Evolutionary conservation across 2,329 filamentous ascomycete species (phyloP).

Genomic region (Coniochaeta sp.): DNA sequence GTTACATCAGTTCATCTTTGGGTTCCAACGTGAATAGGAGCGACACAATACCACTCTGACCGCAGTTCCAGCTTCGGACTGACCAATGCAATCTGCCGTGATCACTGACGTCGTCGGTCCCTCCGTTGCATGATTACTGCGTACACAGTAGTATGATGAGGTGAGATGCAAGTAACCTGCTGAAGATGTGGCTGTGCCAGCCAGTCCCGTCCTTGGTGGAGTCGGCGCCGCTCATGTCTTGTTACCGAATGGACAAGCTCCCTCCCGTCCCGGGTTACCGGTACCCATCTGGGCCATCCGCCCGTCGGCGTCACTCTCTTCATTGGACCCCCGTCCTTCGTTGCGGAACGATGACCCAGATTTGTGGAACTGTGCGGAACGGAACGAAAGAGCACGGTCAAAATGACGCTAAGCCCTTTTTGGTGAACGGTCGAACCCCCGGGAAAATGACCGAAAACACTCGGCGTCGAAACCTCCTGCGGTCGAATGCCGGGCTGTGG

Average conservation of each 20-base stretch:
- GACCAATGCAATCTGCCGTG: neutral
- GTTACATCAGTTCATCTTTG: neutral
- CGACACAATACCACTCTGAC: neutral
- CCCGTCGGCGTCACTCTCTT: conserved; percentile 15
- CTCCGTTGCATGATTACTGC: neutral
- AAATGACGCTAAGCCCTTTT: no score
- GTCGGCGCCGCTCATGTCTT: neutral
- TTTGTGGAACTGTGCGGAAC: no score
- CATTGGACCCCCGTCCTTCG: no score
- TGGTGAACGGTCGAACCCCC: no score
- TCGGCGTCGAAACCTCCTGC: no score
- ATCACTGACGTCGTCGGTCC: neutral
- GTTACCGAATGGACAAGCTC: neutral
- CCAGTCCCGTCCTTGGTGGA: neutral
- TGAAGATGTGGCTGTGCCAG: neutral
- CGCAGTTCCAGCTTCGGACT: neutral
- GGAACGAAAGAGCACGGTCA: no score
- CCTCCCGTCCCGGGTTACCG: neutral
- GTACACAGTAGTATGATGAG: no score
- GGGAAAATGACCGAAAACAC: no score
- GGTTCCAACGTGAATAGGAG: neutral
- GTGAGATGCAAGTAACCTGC: neutral
- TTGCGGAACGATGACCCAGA: no score
- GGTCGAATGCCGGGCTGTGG: no score
- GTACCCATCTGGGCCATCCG: no score